Percentiles rank a stretch among this genome's conserved stretches.
phyloP scores from a whole-genome alignment of 345 rosid species.

The Xanthoceras sorbifolium region DNA sequence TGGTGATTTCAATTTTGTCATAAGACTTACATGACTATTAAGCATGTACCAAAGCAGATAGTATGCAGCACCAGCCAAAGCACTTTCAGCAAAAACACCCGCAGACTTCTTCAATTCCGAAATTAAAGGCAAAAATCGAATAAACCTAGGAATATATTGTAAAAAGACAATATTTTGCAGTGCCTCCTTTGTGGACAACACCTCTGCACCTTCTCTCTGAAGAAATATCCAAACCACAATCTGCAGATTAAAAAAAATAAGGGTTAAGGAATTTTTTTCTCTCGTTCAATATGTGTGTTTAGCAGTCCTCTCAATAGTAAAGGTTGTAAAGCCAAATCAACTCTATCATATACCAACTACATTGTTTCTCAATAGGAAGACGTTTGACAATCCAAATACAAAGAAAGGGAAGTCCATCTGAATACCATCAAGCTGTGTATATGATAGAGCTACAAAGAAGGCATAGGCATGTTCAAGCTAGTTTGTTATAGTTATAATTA shows the following conservation, averaged over 20 bases:
- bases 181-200: conserved; percentile 58
- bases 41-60: conserved; percentile 90
- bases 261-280: not conserved
- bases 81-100: conserved; percentile 83
- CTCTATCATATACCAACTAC: not conserved
- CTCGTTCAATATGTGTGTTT: not conserved
- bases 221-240: conserved; percentile 74
- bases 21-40: conserved; percentile 75
- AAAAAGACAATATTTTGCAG: conserved; percentile 55
- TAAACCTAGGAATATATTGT: conserved; percentile 80
- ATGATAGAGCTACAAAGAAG: too few species aligned
- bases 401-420: too few species aligned
- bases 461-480: too few species aligned
- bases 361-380: too few species aligned
- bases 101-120: conserved; percentile 85
- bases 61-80: conserved; percentile 83
- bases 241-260: conserved; percentile 35
- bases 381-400: too few species aligned
- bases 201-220: conserved; percentile 57
- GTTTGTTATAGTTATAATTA: too few species aligned
- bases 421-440: too few species aligned
- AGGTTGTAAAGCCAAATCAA: not conserved
- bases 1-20: not conserved
- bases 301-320: not conserved
- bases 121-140: conserved; percentile 68